Base-by-base conservation (phyloP, 805 yeast species). In the Metschnikowia koreensis region DNA sequence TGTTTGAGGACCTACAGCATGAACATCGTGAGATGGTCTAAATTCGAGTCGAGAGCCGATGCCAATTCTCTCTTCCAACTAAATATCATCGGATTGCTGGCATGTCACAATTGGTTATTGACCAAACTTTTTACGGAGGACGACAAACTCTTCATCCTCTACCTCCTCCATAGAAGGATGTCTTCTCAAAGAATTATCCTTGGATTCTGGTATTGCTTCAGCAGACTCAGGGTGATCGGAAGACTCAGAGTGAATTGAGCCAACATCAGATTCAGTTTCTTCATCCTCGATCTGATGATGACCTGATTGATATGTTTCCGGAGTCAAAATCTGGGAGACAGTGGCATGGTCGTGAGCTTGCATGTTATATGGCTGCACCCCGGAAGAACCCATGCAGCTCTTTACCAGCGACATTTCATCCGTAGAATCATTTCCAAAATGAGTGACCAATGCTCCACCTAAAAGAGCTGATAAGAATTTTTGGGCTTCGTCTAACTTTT, bases 61-160 rank as follows among this genome's bases (percentile, higher is more conserved):
- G 22, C 4, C 22, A 22, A 22, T 22, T 22, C 22, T 22, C 4
- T 22, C 22, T 22, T 22, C 22, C 22, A 22, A 22, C 22, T 22
- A 22, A 3, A 22, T 22, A 22, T 22, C 4, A 22, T 22, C 22
- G 22, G 2, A 4, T 22, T 22, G 22, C 22, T 3, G 4, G 22
- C 22, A 22, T 22, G 22, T 3, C 22, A 22, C 22, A 22, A 22
- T 22, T 22, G 15, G 7, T 37, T 27, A 37, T 37, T 39, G n/a
- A 8, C 44, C 49, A 26, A 39, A 40, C 40, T 66, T 72, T 59
- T 73, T 74, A 48, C 72, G 68, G 51, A 72, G 66, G 66, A 70
- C 61, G 10, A 73, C 73, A 56, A 69, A 73, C 48, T 67, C 71
- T 43, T 67, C 71, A 51, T 68, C 72, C 37, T 66, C 71, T 7